Evolutionary conservation across 768 basidiomycete species (phyloP).

Genomic region (Mycena polygramma): DNA sequence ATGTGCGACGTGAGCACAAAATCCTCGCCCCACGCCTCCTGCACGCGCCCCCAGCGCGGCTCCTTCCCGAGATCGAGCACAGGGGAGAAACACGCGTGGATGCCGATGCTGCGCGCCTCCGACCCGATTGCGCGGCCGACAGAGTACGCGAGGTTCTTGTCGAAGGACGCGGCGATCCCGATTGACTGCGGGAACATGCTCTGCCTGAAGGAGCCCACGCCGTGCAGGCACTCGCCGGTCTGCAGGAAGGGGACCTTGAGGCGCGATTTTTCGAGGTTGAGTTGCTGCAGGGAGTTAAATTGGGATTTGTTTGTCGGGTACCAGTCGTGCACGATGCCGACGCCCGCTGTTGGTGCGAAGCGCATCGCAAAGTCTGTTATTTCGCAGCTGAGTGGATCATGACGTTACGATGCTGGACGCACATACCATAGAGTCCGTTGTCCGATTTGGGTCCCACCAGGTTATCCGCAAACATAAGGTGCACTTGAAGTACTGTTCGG

Average conservation of each 20-base stretch:
- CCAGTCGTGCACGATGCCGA: slow-evolving; percentile 38
- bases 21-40: slow-evolving; percentile 45
- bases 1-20: slow-evolving; percentile 43
- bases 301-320: slow-evolving; percentile 39
- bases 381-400: too few relatives aligned
- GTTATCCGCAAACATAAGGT: slow-evolving; percentile 39
- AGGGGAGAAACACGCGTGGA: slow-evolving; percentile 43
- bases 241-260: slow-evolving; percentile 42
- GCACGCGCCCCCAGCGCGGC: slow-evolving; percentile 43
- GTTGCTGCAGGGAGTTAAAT: slow-evolving; percentile 41
- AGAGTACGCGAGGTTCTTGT: slow-evolving; percentile 38
- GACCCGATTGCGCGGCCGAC: slow-evolving; percentile 43
- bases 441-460: slow-evolving; percentile 36
- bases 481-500: slow-evolving; percentile 31
- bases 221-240: slow-evolving; percentile 43
- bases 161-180: slow-evolving; percentile 41
- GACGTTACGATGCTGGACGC: background rate
- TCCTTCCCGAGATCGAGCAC: slow-evolving; percentile 46
- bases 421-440: slow-evolving; percentile 32
- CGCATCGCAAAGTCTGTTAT: slow-evolving; percentile 31
- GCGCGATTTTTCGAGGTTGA: slow-evolving; percentile 40
- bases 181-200: slow-evolving; percentile 44
- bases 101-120: slow-evolving; percentile 42
- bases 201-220: slow-evolving; percentile 44
- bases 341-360: slow-evolving; percentile 30